Evolutionary conservation across 495 filamentous ascomycete species (phyloP).

Genomic region (Penicillium nucicola): DNA sequence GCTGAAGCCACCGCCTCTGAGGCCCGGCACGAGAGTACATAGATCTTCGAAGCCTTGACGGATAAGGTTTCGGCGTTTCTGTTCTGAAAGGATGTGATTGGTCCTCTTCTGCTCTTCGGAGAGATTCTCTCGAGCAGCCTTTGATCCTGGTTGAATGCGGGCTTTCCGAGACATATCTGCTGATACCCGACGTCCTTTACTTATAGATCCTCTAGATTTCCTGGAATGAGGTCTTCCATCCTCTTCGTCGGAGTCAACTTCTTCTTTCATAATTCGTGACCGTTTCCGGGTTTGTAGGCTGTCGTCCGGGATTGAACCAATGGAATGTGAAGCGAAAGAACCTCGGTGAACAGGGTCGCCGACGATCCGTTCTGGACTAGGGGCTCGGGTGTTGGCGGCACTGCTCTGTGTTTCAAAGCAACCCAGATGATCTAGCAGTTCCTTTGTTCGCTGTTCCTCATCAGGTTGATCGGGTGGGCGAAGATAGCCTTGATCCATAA

Average conservation of each 20-base stretch:
- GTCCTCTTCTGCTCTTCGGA: constrained; percentile 79
- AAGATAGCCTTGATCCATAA: constrained; percentile 56
- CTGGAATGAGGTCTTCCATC: constrained; percentile 39
- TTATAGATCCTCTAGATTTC: constrained; percentile 45
- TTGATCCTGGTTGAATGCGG: constrained; percentile 33
- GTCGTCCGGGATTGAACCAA: constrained; percentile 19
- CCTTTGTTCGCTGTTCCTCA: constrained; percentile 51
- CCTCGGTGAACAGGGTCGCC: constrained; percentile 11
- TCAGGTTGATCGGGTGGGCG: constrained; percentile 51
- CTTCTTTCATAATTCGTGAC: constrained; percentile 34
- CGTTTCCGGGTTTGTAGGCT: constrained; percentile 32
- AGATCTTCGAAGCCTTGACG: constrained; percentile 74
- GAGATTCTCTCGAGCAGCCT: constrained; percentile 67
- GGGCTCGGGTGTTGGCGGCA: constrained; percentile 54
- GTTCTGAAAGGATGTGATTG: constrained; percentile 87
- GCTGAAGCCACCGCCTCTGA: constrained; percentile 68
- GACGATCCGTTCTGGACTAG: constrained; percentile 48
- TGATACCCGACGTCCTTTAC: constrained; percentile 30
- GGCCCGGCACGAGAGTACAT: constrained; percentile 64
- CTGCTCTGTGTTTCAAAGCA: constrained; percentile 53
- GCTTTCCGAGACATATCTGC: constrained; percentile 31
- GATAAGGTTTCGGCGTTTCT: constrained; percentile 78
- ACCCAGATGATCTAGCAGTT: constrained; percentile 51
- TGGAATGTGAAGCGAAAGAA: not conserved
- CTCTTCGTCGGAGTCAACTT: constrained; percentile 39